These are phyloP conservation scores for Ramalina intermedia DNA, from an alignment of 495 filamentous ascomycete species.

Conservation along the genomic window DNA sequence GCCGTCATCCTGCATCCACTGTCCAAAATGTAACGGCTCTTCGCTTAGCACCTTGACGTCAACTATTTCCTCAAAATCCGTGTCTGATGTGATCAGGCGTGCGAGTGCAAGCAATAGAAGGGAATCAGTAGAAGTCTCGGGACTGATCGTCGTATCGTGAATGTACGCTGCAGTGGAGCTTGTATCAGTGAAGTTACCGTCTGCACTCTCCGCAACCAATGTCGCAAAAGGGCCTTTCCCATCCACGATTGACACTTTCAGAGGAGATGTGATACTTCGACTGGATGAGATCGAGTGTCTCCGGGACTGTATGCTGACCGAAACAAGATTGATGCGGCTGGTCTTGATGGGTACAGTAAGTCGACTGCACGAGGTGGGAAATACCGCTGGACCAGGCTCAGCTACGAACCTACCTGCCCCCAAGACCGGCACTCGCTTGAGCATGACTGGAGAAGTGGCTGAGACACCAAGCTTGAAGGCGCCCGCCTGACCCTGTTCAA, in stretches of 20 bases:
- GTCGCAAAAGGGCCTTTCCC: conserved; percentile 53
- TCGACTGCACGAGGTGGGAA: conserved; percentile 34
- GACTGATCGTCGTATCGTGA: conserved; percentile 55
- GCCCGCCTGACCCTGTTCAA: conserved; percentile 60
- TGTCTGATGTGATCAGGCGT: conserved; percentile 41
- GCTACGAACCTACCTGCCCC: conserved; percentile 53
- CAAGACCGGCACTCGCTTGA: conserved; percentile 46
- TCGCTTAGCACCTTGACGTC: conserved; percentile 59
- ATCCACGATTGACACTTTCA: conserved; percentile 49
- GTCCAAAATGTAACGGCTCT: conserved; percentile 44
- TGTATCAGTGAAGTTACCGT: conserved; percentile 51
- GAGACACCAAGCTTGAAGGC: conserved; percentile 62
- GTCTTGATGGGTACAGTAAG: conserved; percentile 38
- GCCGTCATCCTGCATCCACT: conserved; percentile 21
- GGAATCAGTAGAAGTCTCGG: conserved; percentile 29
- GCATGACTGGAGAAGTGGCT: conserved; percentile 35
- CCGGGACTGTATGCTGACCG: conserved; percentile 34
- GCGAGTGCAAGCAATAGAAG: conserved; percentile 71
- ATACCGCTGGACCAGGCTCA: conserved; percentile 31
- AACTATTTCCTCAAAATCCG: conserved; percentile 38
- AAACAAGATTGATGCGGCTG: conserved; percentile 41
- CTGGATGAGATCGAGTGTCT: conserved; percentile 12
- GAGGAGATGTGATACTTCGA: conserved; percentile 33
- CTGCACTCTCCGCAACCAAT: conserved; percentile 42
- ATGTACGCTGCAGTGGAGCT: conserved; percentile 52